Conservation (phyloP, 2,329 filamentous ascomycete genomes). For the Acrocalymma vagum region DNA sequence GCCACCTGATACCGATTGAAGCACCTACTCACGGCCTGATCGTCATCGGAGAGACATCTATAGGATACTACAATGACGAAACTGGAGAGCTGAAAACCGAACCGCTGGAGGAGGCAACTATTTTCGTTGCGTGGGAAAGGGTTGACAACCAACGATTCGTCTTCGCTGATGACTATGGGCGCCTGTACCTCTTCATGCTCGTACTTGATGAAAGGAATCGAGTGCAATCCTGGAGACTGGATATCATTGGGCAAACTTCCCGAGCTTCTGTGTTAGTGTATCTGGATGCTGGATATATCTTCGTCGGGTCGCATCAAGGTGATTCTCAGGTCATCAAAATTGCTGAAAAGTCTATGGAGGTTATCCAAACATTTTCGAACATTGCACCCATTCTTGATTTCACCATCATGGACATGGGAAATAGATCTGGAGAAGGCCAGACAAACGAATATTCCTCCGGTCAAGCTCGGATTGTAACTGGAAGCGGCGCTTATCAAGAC, state of each 20-base stretch:
- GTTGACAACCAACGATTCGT: constrained; percentile 84
- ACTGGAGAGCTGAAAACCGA: constrained; percentile 72
- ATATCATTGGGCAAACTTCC: constrained; percentile 73
- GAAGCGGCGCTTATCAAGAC: constrained; percentile 88
- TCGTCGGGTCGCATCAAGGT: constrained; percentile 90
- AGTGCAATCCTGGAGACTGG: constrained; percentile 77
- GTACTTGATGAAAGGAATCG: constrained; percentile 69
- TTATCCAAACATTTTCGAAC: constrained; percentile 81
- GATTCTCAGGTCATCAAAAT: constrained; percentile 85
- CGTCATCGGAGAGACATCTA: constrained; percentile 68
- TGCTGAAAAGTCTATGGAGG: constrained; percentile 66
- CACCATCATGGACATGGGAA: constrained; percentile 94
- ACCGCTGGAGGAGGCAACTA: constrained; percentile 74
- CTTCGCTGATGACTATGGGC: constrained; percentile 91
- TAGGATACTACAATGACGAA: constrained; percentile 85
- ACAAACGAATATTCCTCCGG: constrained; percentile 94
- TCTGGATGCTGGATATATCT: constrained; percentile 75
- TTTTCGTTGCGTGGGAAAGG: constrained; percentile 92
- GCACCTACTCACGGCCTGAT: constrained; percentile 61
- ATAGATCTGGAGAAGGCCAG: constrained; percentile 78
- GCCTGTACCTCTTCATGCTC: constrained; percentile 84
- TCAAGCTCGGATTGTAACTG: constrained; percentile 91
- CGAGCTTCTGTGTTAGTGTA: constrained; percentile 82
- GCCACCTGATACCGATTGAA: constrained; percentile 68
- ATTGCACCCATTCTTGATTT: constrained; percentile 95